Evolutionary conservation across 1,284 basidiomycete species (phyloP).

Genomic region (Ceratobasidium sp.): DNA sequence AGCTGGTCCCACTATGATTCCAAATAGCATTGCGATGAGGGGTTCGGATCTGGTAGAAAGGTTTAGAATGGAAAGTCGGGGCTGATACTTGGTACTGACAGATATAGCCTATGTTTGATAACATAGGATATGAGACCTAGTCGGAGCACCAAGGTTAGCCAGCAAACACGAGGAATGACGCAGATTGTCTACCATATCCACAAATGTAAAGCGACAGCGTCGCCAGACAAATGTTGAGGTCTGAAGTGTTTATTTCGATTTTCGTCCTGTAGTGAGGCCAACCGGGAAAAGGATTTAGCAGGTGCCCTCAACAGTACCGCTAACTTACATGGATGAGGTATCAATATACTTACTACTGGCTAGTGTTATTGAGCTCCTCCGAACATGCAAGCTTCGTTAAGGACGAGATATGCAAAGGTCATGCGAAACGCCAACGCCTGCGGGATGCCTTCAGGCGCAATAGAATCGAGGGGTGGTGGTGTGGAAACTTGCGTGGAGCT

Average conservation of each 20-base stretch:
- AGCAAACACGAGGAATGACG: neutral
- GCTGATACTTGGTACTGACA: neutral
- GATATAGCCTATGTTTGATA: conserved; percentile 32
- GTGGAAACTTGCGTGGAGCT: neutral
- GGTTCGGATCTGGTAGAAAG: conserved; percentile 28
- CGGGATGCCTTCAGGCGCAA: conserved; percentile 14
- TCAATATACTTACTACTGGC: conserved; percentile 13
- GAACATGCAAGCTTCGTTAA: neutral
- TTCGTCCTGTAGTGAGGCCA: neutral
- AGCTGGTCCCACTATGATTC: conserved; percentile 34
- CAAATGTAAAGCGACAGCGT: conserved; percentile 42
- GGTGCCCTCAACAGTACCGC: neutral
- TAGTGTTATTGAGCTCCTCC: conserved; percentile 40
- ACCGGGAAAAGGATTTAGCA: neutral
- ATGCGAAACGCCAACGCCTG: neutral
- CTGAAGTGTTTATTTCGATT: conserved; percentile 27
- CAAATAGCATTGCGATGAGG: conserved; percentile 28
- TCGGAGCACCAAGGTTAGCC: neutral
- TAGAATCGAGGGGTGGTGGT: neutral
- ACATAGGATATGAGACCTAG: conserved; percentile 33
- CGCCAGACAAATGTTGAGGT: conserved; percentile 40
- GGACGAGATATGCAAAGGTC: neutral
- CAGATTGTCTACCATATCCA: conserved; percentile 8
- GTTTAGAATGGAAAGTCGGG: neutral
- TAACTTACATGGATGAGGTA: conserved; percentile 17